phyloP scores from a whole-genome alignment of 768 basidiomycete genomes.

The Clathrus columnatus region DNA sequence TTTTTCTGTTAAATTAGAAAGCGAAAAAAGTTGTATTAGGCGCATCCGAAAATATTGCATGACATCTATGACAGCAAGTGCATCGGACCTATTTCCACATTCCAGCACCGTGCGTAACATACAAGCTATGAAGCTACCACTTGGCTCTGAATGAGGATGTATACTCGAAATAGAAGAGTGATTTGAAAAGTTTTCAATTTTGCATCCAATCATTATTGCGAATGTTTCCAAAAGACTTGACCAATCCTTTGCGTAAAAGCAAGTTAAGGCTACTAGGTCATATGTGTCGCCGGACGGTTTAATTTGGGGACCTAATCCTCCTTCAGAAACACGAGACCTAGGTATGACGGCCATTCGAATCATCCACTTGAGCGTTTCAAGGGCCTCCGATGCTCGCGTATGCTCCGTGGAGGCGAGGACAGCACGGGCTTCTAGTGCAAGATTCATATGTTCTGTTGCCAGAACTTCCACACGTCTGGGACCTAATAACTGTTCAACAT shows the following conservation, averaged over 20 bases:
- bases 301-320: conserved; percentile 33
- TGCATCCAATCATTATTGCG: conserved; percentile 67
- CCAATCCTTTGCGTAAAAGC: conserved; percentile 62
- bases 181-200: no score
- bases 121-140: no score
- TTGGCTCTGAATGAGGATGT: no score
- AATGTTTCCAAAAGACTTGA: conserved; percentile 44
- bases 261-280: conserved; percentile 53
- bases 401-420: conserved; percentile 32
- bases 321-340: conserved; percentile 18
- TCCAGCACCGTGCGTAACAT: no score
- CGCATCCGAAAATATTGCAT: no score
- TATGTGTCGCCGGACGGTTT: conserved; percentile 43
- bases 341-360: conserved; percentile 40
- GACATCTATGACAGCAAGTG: no score
- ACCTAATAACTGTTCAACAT: conserved; percentile 51
- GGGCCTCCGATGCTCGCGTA: conserved; percentile 36
- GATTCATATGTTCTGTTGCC: conserved; percentile 40
- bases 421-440: conserved; percentile 47
- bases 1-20: no score
- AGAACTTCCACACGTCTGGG: conserved; percentile 36
- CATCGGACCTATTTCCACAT: no score
- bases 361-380: conserved; percentile 64
- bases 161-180: no score
- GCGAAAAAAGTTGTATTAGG: no score